Evolutionary conservation across 163 green algal species (phyloP).

Genomic region (Scenedesmus sp.): DNA sequence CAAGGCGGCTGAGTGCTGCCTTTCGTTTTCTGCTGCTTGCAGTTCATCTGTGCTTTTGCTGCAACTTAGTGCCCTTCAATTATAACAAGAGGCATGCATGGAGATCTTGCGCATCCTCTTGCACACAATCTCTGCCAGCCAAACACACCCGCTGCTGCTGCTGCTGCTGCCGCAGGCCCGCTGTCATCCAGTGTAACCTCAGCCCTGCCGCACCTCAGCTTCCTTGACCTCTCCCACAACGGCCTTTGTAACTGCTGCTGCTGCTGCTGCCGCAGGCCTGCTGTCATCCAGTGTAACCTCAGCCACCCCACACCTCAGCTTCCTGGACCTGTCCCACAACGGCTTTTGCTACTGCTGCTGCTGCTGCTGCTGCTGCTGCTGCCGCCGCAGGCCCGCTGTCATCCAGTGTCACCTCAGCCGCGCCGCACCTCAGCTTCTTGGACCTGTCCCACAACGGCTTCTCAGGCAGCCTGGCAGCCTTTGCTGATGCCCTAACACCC

Average conservation of each 20-base stretch:
- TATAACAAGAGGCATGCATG: background rate
- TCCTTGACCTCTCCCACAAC: background rate
- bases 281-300: background rate
- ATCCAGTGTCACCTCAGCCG: background rate
- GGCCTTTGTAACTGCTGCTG: too few species aligned
- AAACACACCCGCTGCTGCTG: constrained; percentile 2
- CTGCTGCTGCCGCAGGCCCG: background rate
- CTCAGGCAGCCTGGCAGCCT: constrained; percentile 3
- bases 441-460: constrained; percentile 38
- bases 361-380: constrained; percentile 15
- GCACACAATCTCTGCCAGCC: background rate
- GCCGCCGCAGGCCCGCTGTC: background rate
- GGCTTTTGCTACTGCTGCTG: background rate
- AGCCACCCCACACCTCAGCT: background rate
- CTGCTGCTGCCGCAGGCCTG: too few species aligned
- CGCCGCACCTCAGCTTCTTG: constrained; percentile 8
- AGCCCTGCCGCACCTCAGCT: background rate
- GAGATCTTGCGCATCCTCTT: background rate
- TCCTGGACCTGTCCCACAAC: background rate
- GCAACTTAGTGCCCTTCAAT: background rate
- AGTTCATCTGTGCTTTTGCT: background rate
- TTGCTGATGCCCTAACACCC: constrained; percentile 8
- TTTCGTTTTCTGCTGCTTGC: too few species aligned
- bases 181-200: background rate
- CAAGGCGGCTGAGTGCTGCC: too few species aligned